Percentiles rank a stretch among this genome's conserved stretches.
phyloP scores from a whole-genome alignment of 2,329 filamentous ascomycete genomes.

The Penicillium concentricum region DNA sequence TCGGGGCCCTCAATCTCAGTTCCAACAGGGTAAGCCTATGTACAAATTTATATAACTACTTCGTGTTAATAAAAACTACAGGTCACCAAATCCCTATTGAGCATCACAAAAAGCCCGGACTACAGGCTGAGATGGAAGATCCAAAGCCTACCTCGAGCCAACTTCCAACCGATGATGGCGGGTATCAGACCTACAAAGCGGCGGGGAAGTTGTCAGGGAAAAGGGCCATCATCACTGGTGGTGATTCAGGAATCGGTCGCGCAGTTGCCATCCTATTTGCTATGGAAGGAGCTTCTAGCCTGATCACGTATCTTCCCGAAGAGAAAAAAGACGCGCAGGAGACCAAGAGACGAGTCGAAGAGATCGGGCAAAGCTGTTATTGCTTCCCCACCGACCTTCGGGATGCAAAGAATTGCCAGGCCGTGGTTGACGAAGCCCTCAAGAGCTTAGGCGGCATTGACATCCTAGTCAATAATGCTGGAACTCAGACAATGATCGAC shows the following conservation, averaged over 20 bases:
- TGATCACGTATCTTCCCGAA: constrained; percentile 71
- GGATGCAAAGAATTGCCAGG: constrained; percentile 65
- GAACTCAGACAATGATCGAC: constrained; percentile 72
- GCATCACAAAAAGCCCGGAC: constrained; percentile 54
- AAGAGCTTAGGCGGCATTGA: constrained; percentile 67
- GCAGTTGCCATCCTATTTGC: constrained; percentile 74
- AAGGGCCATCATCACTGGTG: constrained; percentile 78
- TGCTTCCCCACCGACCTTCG: constrained; percentile 64
- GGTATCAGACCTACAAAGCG: constrained; percentile 68
- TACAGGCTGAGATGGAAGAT: constrained; percentile 55
- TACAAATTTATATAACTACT: too few relatives aligned
- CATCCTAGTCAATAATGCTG: constrained; percentile 66
- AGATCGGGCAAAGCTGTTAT: constrained; percentile 64
- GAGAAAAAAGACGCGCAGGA: constrained; percentile 74
- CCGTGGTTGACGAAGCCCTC: constrained; percentile 65
- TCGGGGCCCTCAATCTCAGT: constrained; percentile 27
- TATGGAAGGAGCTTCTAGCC: constrained; percentile 72
- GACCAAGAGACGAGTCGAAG: constrained; percentile 69
- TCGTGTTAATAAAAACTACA: constrained; percentile 15
- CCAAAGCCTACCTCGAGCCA: constrained; percentile 62
- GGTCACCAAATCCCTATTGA: constrained; percentile 53
- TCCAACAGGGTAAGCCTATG: constrained; percentile 28
- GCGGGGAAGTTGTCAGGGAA: constrained; percentile 73
- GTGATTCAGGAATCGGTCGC: constrained; percentile 75
- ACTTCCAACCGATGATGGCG: constrained; percentile 65